phyloP scores from a whole-genome alignment of 768 basidiomycete species.

The Tulasnella calospora region DNA sequence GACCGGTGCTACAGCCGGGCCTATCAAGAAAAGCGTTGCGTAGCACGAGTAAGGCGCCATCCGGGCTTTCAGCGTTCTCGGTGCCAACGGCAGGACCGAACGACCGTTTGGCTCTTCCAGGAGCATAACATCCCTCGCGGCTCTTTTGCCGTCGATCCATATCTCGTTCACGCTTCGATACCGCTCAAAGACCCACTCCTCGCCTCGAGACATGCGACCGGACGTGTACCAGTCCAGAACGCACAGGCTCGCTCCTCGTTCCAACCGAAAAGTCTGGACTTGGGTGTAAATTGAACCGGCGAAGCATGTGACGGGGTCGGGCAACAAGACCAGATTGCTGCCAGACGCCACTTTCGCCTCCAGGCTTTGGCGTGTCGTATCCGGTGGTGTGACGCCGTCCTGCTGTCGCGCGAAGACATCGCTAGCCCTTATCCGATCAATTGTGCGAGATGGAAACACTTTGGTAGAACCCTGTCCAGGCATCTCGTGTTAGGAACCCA shows the following conservation, averaged over 20 bases:
- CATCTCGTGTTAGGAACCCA: neutral
- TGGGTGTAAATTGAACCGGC: constrained; percentile 77
- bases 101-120: constrained; percentile 46
- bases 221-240: constrained; percentile 91
- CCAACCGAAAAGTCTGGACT: constrained; percentile 69
- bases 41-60: constrained; percentile 85
- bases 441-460: constrained; percentile 67
- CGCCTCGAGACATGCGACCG: constrained; percentile 74
- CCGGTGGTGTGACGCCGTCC: constrained; percentile 2
- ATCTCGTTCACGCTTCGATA: constrained; percentile 87
- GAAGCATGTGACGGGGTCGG: constrained; percentile 93
- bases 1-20: constrained; percentile 52
- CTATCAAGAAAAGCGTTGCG: constrained; percentile 76
- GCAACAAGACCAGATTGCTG: constrained; percentile 71
- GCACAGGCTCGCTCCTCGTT: constrained; percentile 55
- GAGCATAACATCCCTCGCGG: constrained; percentile 73
- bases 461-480: constrained; percentile 77
- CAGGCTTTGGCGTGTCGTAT: constrained; percentile 57
- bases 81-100: constrained; percentile 33
- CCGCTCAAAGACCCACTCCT: constrained; percentile 82
- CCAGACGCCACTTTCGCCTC: constrained; percentile 50
- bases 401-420: constrained; percentile 1
- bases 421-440: constrained; percentile 15
- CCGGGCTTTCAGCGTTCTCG: constrained; percentile 52
- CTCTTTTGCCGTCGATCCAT: constrained; percentile 54